These are phyloP conservation scores for Tylopilus orsonianus DNA, from an alignment of 1,284 basidiomycete species.

Conservation along the genomic window DNA sequence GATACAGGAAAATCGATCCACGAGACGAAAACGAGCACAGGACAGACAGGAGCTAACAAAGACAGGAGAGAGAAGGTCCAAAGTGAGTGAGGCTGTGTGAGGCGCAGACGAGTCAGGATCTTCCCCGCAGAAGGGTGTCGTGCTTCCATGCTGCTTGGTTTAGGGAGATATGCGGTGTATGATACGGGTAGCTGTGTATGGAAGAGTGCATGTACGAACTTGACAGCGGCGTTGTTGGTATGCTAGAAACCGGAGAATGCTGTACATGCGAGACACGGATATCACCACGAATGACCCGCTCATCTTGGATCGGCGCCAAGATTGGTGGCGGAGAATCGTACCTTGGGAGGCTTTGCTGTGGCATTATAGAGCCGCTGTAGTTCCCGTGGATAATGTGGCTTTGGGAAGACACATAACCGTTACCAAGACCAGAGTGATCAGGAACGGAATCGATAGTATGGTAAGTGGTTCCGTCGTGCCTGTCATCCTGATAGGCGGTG, in stretches of 20 bases:
- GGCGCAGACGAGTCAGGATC: slow-evolving; percentile 21
- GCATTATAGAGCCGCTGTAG: slow-evolving; percentile 33
- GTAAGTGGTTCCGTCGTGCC: slow-evolving; percentile 35
- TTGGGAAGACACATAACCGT: slow-evolving; percentile 34
- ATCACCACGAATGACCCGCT: slow-evolving; percentile 39
- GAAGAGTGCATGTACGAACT: slow-evolving; percentile 43
- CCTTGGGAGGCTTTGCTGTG: slow-evolving; percentile 33
- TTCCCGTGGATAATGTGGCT: slow-evolving; percentile 35
- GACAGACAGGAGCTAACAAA: slow-evolving; percentile 2
- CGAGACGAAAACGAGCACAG: slow-evolving; percentile 7
- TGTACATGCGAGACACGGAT: slow-evolving; percentile 34
- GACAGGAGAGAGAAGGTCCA: background rate
- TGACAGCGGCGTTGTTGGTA: slow-evolving; percentile 27
- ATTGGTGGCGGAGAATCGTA: slow-evolving; percentile 54
- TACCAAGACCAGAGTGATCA: slow-evolving; percentile 30
- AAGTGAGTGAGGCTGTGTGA: background rate
- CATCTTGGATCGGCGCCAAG: slow-evolving; percentile 54
- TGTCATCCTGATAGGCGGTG: slow-evolving; percentile 44
- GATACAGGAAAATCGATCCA: slow-evolving; percentile 28
- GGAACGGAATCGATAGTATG: slow-evolving; percentile 28
- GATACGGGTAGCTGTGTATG: slow-evolving; percentile 38
- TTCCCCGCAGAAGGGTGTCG: slow-evolving; percentile 29
- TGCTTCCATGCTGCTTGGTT: slow-evolving; percentile 31
- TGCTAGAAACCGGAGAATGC: slow-evolving; percentile 35
- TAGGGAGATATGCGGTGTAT: slow-evolving; percentile 33